phyloP scores from a whole-genome alignment of 805 yeast genomes.

The Metschnikowia cerradonensis region DNA sequence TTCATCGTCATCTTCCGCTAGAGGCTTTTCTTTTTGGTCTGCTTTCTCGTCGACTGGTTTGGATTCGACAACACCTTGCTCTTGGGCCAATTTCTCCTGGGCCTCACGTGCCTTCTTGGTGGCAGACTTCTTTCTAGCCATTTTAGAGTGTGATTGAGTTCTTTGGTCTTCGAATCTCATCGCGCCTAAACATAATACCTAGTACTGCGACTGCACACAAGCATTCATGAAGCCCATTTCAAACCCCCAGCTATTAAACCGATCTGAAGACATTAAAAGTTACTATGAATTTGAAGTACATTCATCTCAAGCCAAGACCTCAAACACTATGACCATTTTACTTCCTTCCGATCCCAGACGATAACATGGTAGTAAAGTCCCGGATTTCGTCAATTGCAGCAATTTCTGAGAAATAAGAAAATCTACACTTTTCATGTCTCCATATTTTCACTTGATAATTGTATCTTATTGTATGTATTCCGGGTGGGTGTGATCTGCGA shows the following conservation, averaged over 20 bases:
- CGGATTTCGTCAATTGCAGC: no score
- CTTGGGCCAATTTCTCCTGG: conserved; percentile 21
- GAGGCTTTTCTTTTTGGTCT: conserved; percentile 21
- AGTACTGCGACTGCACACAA: neutral
- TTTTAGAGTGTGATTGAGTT: conserved; percentile 19
- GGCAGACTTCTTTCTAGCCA: conserved; percentile 89
- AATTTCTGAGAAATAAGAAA: no score
- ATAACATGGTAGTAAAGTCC: no score
- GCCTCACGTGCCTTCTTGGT: conserved; percentile 63
- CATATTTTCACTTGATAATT: no score
- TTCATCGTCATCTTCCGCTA: conserved; percentile 25
- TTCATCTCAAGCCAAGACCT: no score
- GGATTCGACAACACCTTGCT: neutral
- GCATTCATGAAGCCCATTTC: neutral
- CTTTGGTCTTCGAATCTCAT: conserved; percentile 9
- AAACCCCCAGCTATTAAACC: no score
- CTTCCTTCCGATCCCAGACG: no score
- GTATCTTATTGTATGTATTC: neutral
- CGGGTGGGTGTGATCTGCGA: neutral
- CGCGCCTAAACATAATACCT: conserved; percentile 3
- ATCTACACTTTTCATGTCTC: no score
- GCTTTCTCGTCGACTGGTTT: neutral
- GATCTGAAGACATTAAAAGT: no score
- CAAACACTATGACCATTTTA: no score
- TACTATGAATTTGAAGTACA: no score